These are phyloP conservation scores for Taphrina confusa DNA, from an alignment of 1,139 yeast genomes.

Conservation along the genomic window DNA sequence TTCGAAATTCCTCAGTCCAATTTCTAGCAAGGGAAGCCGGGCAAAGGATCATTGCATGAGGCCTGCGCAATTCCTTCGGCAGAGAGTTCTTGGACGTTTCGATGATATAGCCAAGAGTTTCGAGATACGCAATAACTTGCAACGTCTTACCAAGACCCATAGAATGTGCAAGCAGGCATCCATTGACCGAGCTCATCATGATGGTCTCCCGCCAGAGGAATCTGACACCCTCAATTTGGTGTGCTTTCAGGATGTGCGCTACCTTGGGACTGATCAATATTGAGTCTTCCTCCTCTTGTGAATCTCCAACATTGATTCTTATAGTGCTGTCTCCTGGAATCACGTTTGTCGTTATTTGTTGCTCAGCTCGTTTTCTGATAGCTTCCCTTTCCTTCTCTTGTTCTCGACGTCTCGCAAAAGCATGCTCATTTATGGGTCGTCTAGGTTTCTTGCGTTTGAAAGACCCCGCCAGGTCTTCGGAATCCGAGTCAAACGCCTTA, in stretches of 20 bases:
- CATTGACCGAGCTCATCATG: conserved; percentile 54
- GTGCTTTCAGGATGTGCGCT: conserved; percentile 63
- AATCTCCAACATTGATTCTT: neutral
- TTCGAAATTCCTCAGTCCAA: conserved; percentile 93
- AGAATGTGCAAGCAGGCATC: conserved; percentile 89
- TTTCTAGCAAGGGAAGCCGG: conserved; percentile 96
- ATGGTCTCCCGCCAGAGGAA: conserved; percentile 80
- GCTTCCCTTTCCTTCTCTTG: conserved; percentile 9
- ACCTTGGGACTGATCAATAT: conserved; percentile 73
- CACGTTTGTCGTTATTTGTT: neutral
- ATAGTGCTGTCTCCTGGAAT: neutral
- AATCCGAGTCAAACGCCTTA: neutral
- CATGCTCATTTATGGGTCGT: conserved; percentile 4
- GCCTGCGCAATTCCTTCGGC: conserved; percentile 80
- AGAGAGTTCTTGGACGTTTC: conserved; percentile 71
- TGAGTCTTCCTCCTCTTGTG: conserved; percentile 39
- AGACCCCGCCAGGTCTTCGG: neutral
- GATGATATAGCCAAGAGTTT: conserved; percentile 80
- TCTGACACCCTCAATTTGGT: conserved; percentile 77
- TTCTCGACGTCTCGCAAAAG: neutral
- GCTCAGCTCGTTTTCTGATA: neutral
- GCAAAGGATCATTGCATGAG: conserved; percentile 82
- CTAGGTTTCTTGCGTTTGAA: neutral
- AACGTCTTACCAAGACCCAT: conserved; percentile 98
- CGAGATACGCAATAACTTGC: conserved; percentile 84